phyloP scores from a whole-genome alignment of 2,329 filamentous ascomycete genomes.

The Exophiala sp. region DNA sequence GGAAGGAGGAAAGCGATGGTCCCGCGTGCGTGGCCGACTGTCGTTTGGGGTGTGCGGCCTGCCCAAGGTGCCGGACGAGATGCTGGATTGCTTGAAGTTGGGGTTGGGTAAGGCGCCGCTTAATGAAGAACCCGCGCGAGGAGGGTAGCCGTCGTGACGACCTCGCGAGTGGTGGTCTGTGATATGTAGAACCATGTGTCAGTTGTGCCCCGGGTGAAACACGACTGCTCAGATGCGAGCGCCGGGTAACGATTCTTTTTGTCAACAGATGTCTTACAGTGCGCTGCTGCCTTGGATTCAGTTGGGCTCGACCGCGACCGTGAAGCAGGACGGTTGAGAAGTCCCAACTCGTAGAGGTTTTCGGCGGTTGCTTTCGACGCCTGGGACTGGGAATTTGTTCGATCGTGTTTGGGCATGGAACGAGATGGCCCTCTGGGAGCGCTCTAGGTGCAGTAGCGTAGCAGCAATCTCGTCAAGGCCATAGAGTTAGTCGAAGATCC shows the following conservation, averaged over 20 bases:
- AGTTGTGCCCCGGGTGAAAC: constrained; percentile 9
- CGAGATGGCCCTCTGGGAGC: constrained; percentile 18
- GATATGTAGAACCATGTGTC: constrained; percentile 23
- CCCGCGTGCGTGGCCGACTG: constrained; percentile 18
- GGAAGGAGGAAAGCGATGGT: constrained; percentile 19
- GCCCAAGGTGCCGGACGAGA: constrained; percentile 22
- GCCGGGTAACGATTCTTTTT: constrained; percentile 3
- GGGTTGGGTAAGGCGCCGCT: constrained; percentile 10
- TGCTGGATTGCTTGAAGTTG: constrained; percentile 27
- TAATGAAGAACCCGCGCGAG: constrained; percentile 18
- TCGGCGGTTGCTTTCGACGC: constrained; percentile 24
- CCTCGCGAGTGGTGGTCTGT: constrained; percentile 23
- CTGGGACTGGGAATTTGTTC: constrained; percentile 16
- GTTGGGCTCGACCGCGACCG: constrained; percentile 18
- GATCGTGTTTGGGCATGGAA: constrained; percentile 28
- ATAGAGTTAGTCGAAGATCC: constrained; percentile 7
- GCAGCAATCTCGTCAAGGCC: constrained; percentile 21
- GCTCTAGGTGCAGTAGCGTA: constrained; percentile 23
- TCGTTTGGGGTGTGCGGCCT: constrained; percentile 20
- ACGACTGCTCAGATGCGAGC: background rate
- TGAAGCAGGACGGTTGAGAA: constrained; percentile 25
- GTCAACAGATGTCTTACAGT: constrained; percentile 21
- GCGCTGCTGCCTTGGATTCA: constrained; percentile 15
- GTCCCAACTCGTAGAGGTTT: constrained; percentile 29
- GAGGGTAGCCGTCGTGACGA: constrained; percentile 20